phyloP scores from a whole-genome alignment of 495 filamentous ascomycete genomes.

The Penicillium ucsense region DNA sequence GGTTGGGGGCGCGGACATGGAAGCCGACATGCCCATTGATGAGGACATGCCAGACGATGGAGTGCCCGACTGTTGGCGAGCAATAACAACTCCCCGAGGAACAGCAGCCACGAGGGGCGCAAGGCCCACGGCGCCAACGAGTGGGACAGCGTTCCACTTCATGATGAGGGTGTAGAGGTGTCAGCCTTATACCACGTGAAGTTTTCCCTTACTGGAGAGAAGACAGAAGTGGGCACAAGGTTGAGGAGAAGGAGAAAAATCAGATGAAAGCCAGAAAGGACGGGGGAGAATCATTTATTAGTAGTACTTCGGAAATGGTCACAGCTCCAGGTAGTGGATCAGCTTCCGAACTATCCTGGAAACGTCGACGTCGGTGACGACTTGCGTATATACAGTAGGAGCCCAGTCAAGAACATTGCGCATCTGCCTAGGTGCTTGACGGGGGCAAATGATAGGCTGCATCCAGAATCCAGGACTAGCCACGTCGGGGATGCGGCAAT shows the following conservation, averaged over 20 bases:
- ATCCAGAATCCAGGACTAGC: too few relatives aligned
- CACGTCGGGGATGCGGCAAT: too few relatives aligned
- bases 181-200: neutral
- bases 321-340: neutral
- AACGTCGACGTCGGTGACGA: neutral
- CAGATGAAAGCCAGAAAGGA: neutral
- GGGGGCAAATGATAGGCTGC: too few relatives aligned
- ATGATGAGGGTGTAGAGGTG: neutral
- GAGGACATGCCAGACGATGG: neutral
- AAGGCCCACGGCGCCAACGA: slow-evolving; percentile 10
- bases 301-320: too few relatives aligned
- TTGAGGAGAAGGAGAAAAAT: neutral
- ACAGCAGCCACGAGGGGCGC: slow-evolving; percentile 7
- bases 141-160: slow-evolving; percentile 4
- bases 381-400: neutral
- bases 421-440: too few relatives aligned
- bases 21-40: neutral
- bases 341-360: neutral
- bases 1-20: slow-evolving; percentile 9
- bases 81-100: slow-evolving; percentile 4
- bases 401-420: too few relatives aligned
- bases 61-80: neutral
- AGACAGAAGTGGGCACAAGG: too few relatives aligned
- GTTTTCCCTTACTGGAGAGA: neutral
- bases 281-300: too few relatives aligned